Conservation (phyloP, 805 yeast species). For the Tetrapisispora taiwanensis region DNA sequence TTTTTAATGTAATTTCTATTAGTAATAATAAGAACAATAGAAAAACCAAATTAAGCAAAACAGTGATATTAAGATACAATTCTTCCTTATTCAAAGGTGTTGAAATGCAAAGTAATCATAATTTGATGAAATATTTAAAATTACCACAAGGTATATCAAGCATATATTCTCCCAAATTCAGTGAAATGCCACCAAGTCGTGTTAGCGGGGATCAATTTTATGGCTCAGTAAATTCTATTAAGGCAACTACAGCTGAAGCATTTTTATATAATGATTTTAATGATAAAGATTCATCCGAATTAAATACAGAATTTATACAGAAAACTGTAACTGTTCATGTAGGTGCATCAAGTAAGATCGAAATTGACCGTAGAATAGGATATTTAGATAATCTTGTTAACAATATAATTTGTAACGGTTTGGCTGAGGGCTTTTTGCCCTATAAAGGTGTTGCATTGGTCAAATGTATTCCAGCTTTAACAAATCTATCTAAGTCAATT, state of each 20-base stretch:
- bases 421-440: slow-evolving; percentile 22
- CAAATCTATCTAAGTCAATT: neutral
- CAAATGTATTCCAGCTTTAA: slow-evolving; percentile 11
- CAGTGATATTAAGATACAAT: slow-evolving; percentile 18
- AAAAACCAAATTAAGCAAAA: slow-evolving; percentile 11
- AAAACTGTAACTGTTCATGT: slow-evolving; percentile 23
- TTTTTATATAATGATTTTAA: slow-evolving; percentile 19
- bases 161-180: slow-evolving; percentile 22
- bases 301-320: slow-evolving; percentile 10
- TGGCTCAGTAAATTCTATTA: slow-evolving; percentile 23
- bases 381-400: slow-evolving; percentile 22
- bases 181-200: slow-evolving; percentile 23
- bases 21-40: slow-evolving; percentile 25
- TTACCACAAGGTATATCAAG: slow-evolving; percentile 22
- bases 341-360: slow-evolving; percentile 25
- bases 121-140: slow-evolving; percentile 18
- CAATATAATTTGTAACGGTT: slow-evolving; percentile 19
- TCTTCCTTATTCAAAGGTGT: slow-evolving; percentile 10
- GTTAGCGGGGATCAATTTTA: slow-evolving; percentile 21
- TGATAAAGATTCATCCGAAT: neutral
- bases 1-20: slow-evolving; percentile 22
- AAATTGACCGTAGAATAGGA: slow-evolving; percentile 22
- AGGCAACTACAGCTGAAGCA: slow-evolving; percentile 26
- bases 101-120: slow-evolving; percentile 18
- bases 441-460: slow-evolving; percentile 18